Conservation (phyloP, 176 grass and related monocot species). For the Avena atlantica region DNA sequence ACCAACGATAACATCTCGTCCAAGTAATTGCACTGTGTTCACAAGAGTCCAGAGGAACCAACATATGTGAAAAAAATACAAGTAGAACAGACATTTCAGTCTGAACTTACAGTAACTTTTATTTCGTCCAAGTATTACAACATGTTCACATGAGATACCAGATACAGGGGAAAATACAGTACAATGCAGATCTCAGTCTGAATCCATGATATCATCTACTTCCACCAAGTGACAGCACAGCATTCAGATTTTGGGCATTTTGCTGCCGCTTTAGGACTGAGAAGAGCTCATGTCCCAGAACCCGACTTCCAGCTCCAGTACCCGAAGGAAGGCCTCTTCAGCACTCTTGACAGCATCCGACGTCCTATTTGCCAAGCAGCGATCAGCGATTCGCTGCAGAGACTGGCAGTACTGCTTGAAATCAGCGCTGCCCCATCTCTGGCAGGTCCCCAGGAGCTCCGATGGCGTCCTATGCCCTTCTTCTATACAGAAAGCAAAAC, state of each 20-base stretch:
- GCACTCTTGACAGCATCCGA: conserved; percentile 52
- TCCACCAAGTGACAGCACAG: background rate
- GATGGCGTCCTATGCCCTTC: conserved; percentile 61
- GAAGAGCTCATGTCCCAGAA: conserved; percentile 92
- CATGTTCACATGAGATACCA: background rate
- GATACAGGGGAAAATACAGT: background rate
- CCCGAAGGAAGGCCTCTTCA: conserved; percentile 69
- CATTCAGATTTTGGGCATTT: background rate
- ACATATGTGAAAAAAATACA: background rate
- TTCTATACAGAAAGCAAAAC: conserved; percentile 75
- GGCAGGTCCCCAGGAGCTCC: conserved; percentile 76
- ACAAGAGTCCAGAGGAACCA: background rate
- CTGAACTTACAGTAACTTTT: background rate
- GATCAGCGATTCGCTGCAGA: conserved; percentile 70
- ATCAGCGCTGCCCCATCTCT: conserved; percentile 72
- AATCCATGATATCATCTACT: conserved; percentile 31
- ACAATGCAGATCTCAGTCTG: background rate
- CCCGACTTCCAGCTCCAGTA: conserved; percentile 76
- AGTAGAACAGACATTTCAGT: background rate
- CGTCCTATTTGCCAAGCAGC: conserved; percentile 60
- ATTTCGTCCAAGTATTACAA: background rate
- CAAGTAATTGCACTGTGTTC: background rate
- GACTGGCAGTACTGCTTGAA: conserved; percentile 81
- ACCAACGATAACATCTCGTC: background rate
- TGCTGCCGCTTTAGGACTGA: background rate